phyloP scores from a whole-genome alignment of 1,284 basidiomycete genomes.

The Trichosporon sp. region DNA sequence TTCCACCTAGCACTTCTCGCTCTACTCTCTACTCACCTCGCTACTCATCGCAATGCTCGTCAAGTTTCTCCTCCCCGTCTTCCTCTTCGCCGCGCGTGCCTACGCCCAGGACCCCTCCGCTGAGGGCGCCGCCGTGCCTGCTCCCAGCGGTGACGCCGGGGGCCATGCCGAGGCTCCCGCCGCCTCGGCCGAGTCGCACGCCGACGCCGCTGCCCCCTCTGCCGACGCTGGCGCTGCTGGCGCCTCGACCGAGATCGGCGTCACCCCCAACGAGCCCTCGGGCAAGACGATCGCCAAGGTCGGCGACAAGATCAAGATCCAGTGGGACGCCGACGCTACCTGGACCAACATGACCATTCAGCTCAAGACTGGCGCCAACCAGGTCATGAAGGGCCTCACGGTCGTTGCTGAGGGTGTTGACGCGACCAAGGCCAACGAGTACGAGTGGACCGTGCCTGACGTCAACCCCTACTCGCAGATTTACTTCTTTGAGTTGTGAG shows the following conservation, averaged over 20 bases:
- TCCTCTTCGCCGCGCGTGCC: neutral
- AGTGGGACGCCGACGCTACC: constrained; percentile 44
- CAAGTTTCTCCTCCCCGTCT: neutral
- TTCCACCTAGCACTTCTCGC: neutral
- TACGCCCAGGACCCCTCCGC: neutral
- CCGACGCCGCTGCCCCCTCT: neutral
- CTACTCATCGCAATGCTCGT: neutral
- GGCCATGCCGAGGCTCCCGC: neutral
- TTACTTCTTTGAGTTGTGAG: constrained; percentile 48
- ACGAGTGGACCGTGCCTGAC: constrained; percentile 33
- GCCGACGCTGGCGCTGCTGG: neutral
- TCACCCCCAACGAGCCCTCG: constrained; percentile 48
- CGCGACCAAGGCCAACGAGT: constrained; percentile 22
- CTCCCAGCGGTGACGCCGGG: neutral
- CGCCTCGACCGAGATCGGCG: constrained; percentile 12
- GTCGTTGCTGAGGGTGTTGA: constrained; percentile 40
- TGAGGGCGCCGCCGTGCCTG: neutral
- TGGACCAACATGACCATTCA: constrained; percentile 47
- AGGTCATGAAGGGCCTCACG: constrained; percentile 21
- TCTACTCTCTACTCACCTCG: neutral
- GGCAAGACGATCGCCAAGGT: constrained; percentile 36
- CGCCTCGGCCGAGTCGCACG: too few species aligned
- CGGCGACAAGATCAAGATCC: constrained; percentile 34
- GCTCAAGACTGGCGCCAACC: constrained; percentile 47
- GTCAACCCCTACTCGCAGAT: constrained; percentile 47